phyloP scores from a whole-genome alignment of 1,284 basidiomycete genomes.

The Heterobasidion parviporum region DNA sequence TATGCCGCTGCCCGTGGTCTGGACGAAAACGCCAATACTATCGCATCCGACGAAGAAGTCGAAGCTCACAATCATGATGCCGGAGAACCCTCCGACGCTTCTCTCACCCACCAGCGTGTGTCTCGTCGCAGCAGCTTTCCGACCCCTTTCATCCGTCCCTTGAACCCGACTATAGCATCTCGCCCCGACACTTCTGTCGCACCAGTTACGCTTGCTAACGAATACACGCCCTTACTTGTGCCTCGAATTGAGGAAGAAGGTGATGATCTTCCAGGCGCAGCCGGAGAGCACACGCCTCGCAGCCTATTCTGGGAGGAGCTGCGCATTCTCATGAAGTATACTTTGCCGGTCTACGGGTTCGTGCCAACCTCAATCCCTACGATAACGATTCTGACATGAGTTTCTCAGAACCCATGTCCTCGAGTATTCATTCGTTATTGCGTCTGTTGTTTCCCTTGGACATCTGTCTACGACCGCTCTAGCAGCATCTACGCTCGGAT shows the following conservation, averaged over 20 bases:
- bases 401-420: constrained; percentile 56
- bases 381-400: neutral
- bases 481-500: constrained; percentile 79
- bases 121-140: constrained; percentile 25
- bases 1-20: constrained; percentile 25
- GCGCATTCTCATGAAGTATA: constrained; percentile 51
- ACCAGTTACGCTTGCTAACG: constrained; percentile 19
- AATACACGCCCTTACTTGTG: constrained; percentile 47
- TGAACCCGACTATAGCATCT: constrained; percentile 19
- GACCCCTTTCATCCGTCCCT: constrained; percentile 20
- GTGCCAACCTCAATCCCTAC: constrained; percentile 11
- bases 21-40: constrained; percentile 1
- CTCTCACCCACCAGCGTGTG: constrained; percentile 5
- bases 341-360: constrained; percentile 60
- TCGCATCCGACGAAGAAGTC: constrained; percentile 4
- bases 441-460: constrained; percentile 76
- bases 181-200: constrained; percentile 7
- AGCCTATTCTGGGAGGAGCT: constrained; percentile 52
- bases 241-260: constrained; percentile 35
- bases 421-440: constrained; percentile 69
- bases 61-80: constrained; percentile 6
- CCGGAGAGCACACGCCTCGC: constrained; percentile 14
- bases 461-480: constrained; percentile 79
- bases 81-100: constrained; percentile 8
- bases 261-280: constrained; percentile 21